Base-by-base conservation (phyloP, 345 rosid genomes). In the Melastoma malabathricum region DNA sequence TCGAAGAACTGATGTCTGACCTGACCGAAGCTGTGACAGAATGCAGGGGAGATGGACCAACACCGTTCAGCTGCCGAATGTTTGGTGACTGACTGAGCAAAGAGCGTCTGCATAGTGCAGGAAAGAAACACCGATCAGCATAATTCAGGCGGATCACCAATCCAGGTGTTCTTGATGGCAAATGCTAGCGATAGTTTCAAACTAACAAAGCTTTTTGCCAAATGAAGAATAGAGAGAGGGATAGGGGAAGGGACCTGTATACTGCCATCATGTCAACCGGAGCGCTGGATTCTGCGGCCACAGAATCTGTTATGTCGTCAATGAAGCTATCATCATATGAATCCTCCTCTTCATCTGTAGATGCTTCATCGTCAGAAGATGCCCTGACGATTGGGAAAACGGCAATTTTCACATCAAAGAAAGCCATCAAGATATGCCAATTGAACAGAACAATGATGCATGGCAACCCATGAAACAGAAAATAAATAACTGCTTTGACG, bases 1-100 rank as follows among this genome's bases (percentile, higher is more conserved):
- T 60, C 3, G 81, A 70, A 54, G 68, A 67, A 63, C 74, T 65
- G 60, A 60, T 72, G 43, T 50, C 48, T 47, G 27, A 71, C 38
- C 59, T 69, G 66, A 63, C 56, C 22, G 65, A 54, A 39, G 58
- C 48, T 44, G 68, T 65, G 19, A 67, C 63, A 39, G 55, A 67
- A 47, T 66, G 63, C 5, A 77, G 81, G 60, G 50, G 50, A 44
- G n/a, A n/a, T n/a, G 71, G 15, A 13, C 64, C 64, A 56, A 52
- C 44, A 52, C 62, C 58, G 43, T 52, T 54, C 29, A 70, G 61
- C 61, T 60, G 77, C 56, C 69, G 64, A 18, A 20, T 75, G 56
- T 76, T 53, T 49, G 98, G 98, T 49, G 92, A 86, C 58, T 90
- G 98, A 60, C 83, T 90, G 57, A 90, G 89, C 74, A 90, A 73